Base-by-base conservation (phyloP, 495 filamentous ascomycete genomes). In the Lichenothelia convexa region DNA sequence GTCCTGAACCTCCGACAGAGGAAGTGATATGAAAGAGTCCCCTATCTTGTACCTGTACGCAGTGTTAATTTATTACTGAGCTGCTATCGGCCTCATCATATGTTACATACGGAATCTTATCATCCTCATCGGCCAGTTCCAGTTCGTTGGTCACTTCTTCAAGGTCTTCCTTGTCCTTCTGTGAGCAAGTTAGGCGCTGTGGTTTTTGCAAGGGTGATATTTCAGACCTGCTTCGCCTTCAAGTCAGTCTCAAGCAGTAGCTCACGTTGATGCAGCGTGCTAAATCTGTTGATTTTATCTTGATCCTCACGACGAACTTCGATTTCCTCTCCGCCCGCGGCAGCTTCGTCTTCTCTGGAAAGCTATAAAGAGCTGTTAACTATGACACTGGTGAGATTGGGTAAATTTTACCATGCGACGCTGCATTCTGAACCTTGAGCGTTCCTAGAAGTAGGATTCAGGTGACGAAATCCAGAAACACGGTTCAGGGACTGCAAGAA, bases 121-220 rank as follows among this genome's bases (percentile, higher is more conserved):
- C 85, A 40, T 95, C 89, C 48, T 97, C 91, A 59, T 95, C 89
- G 18, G 81, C 85, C 5, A 97, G 71, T 57, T 95, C 89, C 12
- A 97, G 66, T 54, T 97, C 89, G 21, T 63, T 81, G 4, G 76
- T 78, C 32, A 95, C 68, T 53, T 97, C 89, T 45, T 93, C 84
- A 4, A 95, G 69, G 47, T 94, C 89, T 56, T 95, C 91, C 57
- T 94, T 95, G 50, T 95, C 89, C 62, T 97, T 93, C 91, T 97
- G 47, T 19, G 29, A 6, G 16, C 24, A 15, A 26, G 6, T 1
- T 3, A 16, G 17, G 8, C 15, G 32, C 29, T 35, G 17, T 34
- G 34, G 32, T 27, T 23, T 3, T 8, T 16, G 18, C 3, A 1
- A 7, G 16, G n/a, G 30, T 4, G 11, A 46, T 21, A 18, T 13